Evolutionary conservation across 345 rosid species (phyloP).

Genomic region (Kernera saxatilis): DNA sequence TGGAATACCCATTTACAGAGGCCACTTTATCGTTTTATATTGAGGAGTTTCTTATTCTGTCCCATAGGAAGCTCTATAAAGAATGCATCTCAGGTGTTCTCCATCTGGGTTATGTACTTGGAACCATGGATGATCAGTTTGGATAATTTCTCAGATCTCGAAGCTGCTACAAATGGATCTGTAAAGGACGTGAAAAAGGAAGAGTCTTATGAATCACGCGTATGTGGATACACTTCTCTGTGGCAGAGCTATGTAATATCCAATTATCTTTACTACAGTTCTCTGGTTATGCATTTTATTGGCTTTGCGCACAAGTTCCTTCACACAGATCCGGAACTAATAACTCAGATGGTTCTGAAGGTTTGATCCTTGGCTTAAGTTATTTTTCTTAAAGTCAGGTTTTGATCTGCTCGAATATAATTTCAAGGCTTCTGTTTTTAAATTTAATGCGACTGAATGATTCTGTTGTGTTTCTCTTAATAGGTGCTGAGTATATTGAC

Average conservation of each 20-base stretch:
- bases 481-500: conserved; percentile 67
- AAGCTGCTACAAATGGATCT: conserved; percentile 39
- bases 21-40: conserved; percentile 67
- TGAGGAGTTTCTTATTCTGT: conserved; percentile 79
- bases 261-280: conserved; percentile 83
- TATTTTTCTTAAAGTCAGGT: background rate
- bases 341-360: conserved; percentile 86
- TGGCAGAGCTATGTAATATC: conserved; percentile 80
- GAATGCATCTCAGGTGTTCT: conserved; percentile 80
- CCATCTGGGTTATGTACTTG: conserved; percentile 71
- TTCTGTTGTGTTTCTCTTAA: conserved; percentile 18
- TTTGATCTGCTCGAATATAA: background rate
- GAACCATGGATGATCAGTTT: conserved; percentile 71
- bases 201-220: conserved; percentile 32
- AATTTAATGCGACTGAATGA: background rate
- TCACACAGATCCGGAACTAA: conserved; percentile 68
- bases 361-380: conserved; percentile 37
- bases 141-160: conserved; percentile 62
- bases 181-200: conserved; percentile 35
- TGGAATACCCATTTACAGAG: conserved; percentile 74
- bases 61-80: conserved; percentile 66
- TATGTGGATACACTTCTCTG: conserved; percentile 43
- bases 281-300: conserved; percentile 85
- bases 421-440: background rate
- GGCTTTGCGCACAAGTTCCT: conserved; percentile 97